Conservation (phyloP, 345 rosid genomes). For the Eucalyptus viminalis region DNA sequence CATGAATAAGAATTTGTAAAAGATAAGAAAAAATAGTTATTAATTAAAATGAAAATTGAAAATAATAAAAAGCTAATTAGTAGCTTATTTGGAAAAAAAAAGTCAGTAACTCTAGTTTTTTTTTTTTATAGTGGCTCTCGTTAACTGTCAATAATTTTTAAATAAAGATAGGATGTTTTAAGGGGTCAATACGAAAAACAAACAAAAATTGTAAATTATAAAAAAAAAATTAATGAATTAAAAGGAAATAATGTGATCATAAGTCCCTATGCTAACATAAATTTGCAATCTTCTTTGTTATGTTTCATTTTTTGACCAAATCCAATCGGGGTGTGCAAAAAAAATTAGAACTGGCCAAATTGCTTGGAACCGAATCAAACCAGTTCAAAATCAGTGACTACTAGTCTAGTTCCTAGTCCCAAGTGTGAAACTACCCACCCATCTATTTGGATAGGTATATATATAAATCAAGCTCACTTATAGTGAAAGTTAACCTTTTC, state of each 20-base stretch:
- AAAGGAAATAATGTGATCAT: neutral
- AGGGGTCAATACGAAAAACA: neutral
- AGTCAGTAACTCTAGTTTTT: neutral
- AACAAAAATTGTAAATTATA: neutral
- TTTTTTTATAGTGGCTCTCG: neutral
- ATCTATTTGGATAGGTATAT: too few species aligned
- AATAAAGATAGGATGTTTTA: neutral
- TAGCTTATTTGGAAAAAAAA: neutral
- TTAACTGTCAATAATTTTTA: neutral
- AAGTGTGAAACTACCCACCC: too few species aligned
- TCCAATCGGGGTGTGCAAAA: too few species aligned
- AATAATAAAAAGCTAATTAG: neutral
- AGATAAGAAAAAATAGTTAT: neutral
- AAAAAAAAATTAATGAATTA: neutral
- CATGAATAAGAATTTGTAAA: neutral
- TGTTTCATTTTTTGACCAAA: neutral
- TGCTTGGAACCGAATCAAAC: too few species aligned
- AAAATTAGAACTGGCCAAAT: fast-evolving
- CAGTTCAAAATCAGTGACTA: too few species aligned
- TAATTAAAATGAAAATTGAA: too few species aligned
- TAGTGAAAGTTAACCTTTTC: too few species aligned
- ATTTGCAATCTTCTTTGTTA: neutral
- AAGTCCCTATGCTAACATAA: neutral
- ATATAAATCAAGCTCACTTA: too few species aligned
- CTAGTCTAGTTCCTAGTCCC: too few species aligned